phyloP scores from a whole-genome alignment of 495 filamentous ascomycete genomes.

The Hypoxylon trugodes region DNA sequence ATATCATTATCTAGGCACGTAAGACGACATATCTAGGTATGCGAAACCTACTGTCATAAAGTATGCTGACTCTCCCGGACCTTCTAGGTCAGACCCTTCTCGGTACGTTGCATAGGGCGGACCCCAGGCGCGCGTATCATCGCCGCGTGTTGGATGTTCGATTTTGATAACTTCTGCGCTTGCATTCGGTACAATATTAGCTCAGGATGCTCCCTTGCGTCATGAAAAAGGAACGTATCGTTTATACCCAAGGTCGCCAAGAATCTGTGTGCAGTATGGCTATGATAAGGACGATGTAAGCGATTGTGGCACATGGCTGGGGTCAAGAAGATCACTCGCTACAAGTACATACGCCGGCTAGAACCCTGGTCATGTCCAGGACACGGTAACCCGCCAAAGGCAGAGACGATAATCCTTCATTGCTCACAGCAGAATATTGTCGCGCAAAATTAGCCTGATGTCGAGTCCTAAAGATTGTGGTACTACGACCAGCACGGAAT shows the following conservation, averaged over 20 bases:
- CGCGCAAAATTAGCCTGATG: conserved; percentile 13
- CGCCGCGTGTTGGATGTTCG: conserved; percentile 89
- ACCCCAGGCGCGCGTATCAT: conserved; percentile 96
- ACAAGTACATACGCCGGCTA: conserved; percentile 80
- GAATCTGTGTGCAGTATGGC: conserved; percentile 98
- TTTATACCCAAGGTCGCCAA: conserved; percentile 90
- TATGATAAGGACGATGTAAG: conserved; percentile 46
- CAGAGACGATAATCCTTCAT: conserved; percentile 44
- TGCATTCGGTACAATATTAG: conserved; percentile 42
- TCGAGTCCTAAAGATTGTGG: conserved; percentile 15
- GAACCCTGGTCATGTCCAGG: conserved; percentile 94
- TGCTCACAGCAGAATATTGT: conserved; percentile 34
- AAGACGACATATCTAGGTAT: background rate
- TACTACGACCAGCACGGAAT: conserved; percentile 13
- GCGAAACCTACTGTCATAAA: conserved; percentile 78
- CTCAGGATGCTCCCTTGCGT: conserved; percentile 10
- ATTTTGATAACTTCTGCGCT: conserved; percentile 98
- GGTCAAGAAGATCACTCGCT: background rate
- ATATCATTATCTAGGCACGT: background rate
- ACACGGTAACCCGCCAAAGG: conserved; percentile 88
- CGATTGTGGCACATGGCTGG: conserved; percentile 13
- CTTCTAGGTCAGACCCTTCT: conserved; percentile 64
- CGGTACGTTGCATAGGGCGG: conserved; percentile 88
- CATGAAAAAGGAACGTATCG: conserved; percentile 33
- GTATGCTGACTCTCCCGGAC: conserved; percentile 93